These are phyloP conservation scores for Filosporella fistucella DNA, from an alignment of 495 filamentous ascomycete genomes.

Conservation along the genomic window DNA sequence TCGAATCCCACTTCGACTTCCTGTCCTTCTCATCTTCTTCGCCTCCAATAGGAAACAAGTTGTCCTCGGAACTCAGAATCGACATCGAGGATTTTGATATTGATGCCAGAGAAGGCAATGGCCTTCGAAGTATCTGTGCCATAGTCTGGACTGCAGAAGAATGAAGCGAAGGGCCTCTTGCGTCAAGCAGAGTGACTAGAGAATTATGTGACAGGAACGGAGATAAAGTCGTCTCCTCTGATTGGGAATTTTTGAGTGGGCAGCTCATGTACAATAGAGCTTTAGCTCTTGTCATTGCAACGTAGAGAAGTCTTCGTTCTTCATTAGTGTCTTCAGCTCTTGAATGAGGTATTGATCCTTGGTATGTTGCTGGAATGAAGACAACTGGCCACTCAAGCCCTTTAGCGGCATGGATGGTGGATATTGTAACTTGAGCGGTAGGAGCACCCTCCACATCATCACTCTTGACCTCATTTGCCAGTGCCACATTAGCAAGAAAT, in stretches of 20 bases:
- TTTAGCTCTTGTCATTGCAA: slow-evolving; percentile 96
- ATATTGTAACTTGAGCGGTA: slow-evolving; percentile 76
- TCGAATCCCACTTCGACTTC: slow-evolving; percentile 17
- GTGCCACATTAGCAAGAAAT: slow-evolving; percentile 85
- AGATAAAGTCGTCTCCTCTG: slow-evolving; percentile 59
- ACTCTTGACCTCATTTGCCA: slow-evolving; percentile 71
- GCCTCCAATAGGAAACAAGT: slow-evolving; percentile 59
- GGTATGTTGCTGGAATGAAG: slow-evolving; percentile 87
- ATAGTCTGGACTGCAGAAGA: slow-evolving; percentile 53
- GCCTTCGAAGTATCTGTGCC: slow-evolving; percentile 56
- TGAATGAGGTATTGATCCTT: slow-evolving; percentile 93
- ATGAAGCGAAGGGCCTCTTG: slow-evolving; percentile 52
- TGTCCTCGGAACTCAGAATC: slow-evolving; percentile 50
- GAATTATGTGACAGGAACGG: slow-evolving; percentile 53
- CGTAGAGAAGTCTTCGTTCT: slow-evolving; percentile 87
- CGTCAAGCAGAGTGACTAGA: slow-evolving; percentile 44
- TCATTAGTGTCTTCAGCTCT: slow-evolving; percentile 86
- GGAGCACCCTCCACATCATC: slow-evolving; percentile 51
- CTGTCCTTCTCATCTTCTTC: slow-evolving; percentile 33
- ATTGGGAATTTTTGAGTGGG: slow-evolving; percentile 59
- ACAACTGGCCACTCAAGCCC: slow-evolving; percentile 97
- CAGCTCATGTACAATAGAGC: slow-evolving; percentile 87
- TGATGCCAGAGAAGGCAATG: slow-evolving; percentile 41
- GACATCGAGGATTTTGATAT: slow-evolving; percentile 39
- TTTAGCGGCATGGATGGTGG: slow-evolving; percentile 96